These are phyloP conservation scores for Albugo laibachii DNA, from an alignment of 352 stramenopile genomes.

Conservation along the genomic window DNA sequence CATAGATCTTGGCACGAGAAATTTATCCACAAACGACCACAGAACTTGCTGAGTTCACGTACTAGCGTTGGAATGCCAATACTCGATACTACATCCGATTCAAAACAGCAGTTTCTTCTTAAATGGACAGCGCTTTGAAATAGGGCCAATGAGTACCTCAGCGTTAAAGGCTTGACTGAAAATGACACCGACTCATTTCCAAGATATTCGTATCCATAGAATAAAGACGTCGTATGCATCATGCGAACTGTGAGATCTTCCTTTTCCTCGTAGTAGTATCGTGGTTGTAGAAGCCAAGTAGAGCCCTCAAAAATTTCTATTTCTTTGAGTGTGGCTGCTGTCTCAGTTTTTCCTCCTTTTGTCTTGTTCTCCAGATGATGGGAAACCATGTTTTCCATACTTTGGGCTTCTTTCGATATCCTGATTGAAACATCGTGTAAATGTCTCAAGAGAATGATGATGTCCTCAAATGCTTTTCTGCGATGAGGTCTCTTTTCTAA, in stretches of 20 bases:
- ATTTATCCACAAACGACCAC: slow-evolving; percentile 22
- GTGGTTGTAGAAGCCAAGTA: slow-evolving; percentile 38
- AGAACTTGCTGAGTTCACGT: slow-evolving; percentile 17
- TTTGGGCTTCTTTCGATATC: slow-evolving; percentile 14
- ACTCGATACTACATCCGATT: slow-evolving; percentile 10
- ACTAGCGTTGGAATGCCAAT: slow-evolving; percentile 26
- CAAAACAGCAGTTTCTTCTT: slow-evolving; percentile 18
- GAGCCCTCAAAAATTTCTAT: slow-evolving; percentile 8
- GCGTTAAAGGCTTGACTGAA: slow-evolving; percentile 28
- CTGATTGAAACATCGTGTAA: slow-evolving; percentile 25
- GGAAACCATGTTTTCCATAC: not conserved
- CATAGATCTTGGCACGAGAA: slow-evolving; percentile 15
- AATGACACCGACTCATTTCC: slow-evolving; percentile 22
- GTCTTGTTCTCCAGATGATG: not conserved
- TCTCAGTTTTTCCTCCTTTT: slow-evolving; percentile 1
- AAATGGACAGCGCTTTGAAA: slow-evolving; percentile 17
- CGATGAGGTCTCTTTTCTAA: slow-evolving; percentile 15
- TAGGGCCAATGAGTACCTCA: slow-evolving; percentile 38
- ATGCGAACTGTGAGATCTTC: slow-evolving; percentile 17
- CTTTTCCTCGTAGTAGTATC: slow-evolving; percentile 37
- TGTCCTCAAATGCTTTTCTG: slow-evolving; percentile 18
- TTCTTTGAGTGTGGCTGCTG: not conserved
- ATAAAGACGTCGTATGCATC: slow-evolving; percentile 22
- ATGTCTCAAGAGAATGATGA: slow-evolving; percentile 25
- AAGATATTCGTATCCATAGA: slow-evolving; percentile 53